Evolutionary conservation across 768 basidiomycete genomes (phyloP), one percentile per base, ranked within the genome.

Genomic region (Botryobasidium botryosum): DNA sequence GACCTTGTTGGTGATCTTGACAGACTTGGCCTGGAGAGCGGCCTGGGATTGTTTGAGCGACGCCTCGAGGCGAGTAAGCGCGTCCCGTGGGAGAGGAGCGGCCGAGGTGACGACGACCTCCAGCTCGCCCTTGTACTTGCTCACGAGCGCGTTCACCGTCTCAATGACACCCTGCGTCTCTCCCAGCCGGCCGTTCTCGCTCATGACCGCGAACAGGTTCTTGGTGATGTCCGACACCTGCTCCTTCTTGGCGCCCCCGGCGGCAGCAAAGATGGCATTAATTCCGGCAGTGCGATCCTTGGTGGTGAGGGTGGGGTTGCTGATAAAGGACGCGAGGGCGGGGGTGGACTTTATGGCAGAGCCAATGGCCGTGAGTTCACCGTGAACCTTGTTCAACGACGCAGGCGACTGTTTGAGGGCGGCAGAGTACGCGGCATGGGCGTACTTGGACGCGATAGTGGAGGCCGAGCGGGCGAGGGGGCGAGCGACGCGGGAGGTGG

Each of bases 1-100:
- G 17, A 81, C 88, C 75, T 91, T 91, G 74, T 97, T 94, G 50
- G 74, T 69, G 46, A 99, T 62, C 64, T 90, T 91, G 53, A 99
- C 59, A 13, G 74, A 68, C 68, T 96, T 97, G 28, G 87, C 84
- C 53, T 78, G 68, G 64, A 83, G 77, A 23, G 80, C 92, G 28
- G 79, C 68, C 66, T 87, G 75, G 21, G 82, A 84, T 58, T 74
- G 73, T 72, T 84, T 94, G 60, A 99, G 70, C 28, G 80, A 63
- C 37, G 77, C 67, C 68, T 97, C 92, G 50, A 99, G 71, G 50
- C 79, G 74, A 45, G 68, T 67, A 47, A 84, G 69, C 51, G 77
- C 61, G 53, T 86, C 81, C 66, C 68, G 80, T 46, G 83, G 69
- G 48, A 97, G 70, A 12, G 88, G 75, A 25, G 74, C 55, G 13